A percentile compares a stretch with the other conserved stretches of the same genome.
phyloP scores from a whole-genome alignment of 768 basidiomycete species.

The Mrakia gelida region DNA sequence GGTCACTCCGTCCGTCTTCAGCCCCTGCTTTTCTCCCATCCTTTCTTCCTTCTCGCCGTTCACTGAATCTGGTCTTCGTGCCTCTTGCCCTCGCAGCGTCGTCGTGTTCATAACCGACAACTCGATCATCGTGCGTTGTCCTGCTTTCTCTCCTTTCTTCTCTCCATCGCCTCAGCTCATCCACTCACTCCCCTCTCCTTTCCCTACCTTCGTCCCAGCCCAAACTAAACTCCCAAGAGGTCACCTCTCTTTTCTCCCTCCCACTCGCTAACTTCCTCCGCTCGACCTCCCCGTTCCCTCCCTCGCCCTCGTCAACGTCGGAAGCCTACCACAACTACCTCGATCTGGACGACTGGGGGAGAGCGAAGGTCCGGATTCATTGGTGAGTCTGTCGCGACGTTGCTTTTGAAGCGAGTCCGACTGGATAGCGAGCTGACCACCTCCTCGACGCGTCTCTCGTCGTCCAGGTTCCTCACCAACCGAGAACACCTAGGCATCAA shows the following conservation, averaged over 20 bases:
- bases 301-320: neutral
- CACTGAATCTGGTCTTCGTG: neutral
- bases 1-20: slow-evolving; percentile 2
- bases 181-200: neutral
- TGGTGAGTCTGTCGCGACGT: neutral
- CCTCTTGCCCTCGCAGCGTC: neutral
- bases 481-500: neutral
- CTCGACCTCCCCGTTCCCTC: slow-evolving; percentile 6
- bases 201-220: slow-evolving; percentile 30
- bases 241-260: slow-evolving; percentile 36
- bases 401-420: too few species aligned
- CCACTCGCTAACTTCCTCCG: slow-evolving; percentile 37
- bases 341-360: slow-evolving; percentile 36
- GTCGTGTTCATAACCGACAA: slow-evolving; percentile 16
- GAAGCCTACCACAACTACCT: slow-evolving; percentile 32
- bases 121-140: slow-evolving; percentile 12
- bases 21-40: too few species aligned
- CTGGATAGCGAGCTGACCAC: neutral
- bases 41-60: neutral
- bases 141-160: neutral
- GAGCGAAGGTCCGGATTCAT: slow-evolving; percentile 18
- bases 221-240: slow-evolving; percentile 36
- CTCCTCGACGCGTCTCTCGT: neutral
- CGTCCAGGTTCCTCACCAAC: neutral
- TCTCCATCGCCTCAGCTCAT: too few species aligned